Conservation (phyloP, 805 yeast genomes). For the Nakazawaea populi region DNA sequence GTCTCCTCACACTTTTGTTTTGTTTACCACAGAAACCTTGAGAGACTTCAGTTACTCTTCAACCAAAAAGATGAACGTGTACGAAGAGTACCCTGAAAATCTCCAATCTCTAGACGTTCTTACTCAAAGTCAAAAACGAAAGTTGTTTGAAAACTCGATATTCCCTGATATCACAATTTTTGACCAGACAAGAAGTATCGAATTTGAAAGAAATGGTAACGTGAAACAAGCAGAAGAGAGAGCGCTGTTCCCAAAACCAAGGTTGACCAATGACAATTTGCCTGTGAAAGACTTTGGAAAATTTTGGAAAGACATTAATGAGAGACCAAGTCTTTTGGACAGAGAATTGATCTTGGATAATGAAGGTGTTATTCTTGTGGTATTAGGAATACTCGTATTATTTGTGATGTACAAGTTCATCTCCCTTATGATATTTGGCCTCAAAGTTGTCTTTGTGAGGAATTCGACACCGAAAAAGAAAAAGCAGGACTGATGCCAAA, state of each 20-base stretch:
- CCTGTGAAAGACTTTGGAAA: constrained; percentile 5
- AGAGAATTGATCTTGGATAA: constrained; percentile 43
- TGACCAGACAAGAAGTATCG: constrained; percentile 43
- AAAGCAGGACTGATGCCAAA: too few species aligned
- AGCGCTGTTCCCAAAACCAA: constrained; percentile 23
- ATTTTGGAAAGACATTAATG: constrained; percentile 3
- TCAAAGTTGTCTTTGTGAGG: neutral
- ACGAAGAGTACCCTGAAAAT: constrained; percentile 26
- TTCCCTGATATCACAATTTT: constrained; percentile 51
- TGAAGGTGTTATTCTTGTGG: constrained; percentile 38
- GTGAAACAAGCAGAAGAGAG: constrained; percentile 21
- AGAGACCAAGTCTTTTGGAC: constrained; percentile 33
- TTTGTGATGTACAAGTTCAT: constrained; percentile 3
- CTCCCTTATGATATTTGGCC: neutral
- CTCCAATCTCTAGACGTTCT: constrained; percentile 19
- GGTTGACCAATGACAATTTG: constrained; percentile 23
- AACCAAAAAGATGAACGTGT: constrained; percentile 11
- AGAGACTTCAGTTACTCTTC: constrained; percentile 16
- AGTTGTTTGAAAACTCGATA: constrained; percentile 29
- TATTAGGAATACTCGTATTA: constrained; percentile 20
- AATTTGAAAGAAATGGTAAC: constrained; percentile 50
- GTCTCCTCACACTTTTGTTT: constrained; percentile 60
- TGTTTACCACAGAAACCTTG: constrained; percentile 42
- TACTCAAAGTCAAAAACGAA: constrained; percentile 24
- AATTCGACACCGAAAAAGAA: too few species aligned